Base-by-base conservation (phyloP, 2,329 filamentous ascomycete genomes). In the Nigrospora sphaerica region DNA sequence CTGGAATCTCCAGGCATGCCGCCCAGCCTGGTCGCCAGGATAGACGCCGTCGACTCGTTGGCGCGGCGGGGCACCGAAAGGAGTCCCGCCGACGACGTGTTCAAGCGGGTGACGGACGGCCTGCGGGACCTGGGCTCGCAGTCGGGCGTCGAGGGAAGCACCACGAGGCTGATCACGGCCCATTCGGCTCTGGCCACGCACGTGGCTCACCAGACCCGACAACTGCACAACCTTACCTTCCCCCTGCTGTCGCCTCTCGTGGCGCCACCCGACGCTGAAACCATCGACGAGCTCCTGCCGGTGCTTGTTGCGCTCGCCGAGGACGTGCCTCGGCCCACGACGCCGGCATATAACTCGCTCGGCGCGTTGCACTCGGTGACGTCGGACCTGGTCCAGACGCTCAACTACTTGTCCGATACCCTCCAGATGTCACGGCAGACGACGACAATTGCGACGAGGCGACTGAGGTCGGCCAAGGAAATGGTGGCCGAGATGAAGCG, bases 351-450 rank as follows among this genome's bases (percentile, higher is more conserved):
- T 54, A 74, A 76, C 54, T 87, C 86, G 11, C 69, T 91, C 39
- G 75, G 81, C 48, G 76, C 80, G 18, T 74, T 92, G 44, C 83
- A 88, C 60, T 74, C 78, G 7, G 74, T 88, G 52, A 91, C 86
- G 0, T 72, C 79, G 23, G 86, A 90, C 51, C 71, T 92, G 28
- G 80, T 92, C 10, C 80, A 88, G 57, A 88, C 88, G 7, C 78
- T 98, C 40, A 89, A 88, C 56, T 86, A 89, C 54, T 74, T 98
- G 5, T 89, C 88, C 7, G 93, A 98, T 63, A 91, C 88, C 4
- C 74, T 98, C 32, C 92, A 97, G 66, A 95, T 97, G 85, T 90
- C 86, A 32, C 83, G 89, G 12, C 92, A 97, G 66, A 86, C 88
- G 1, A 93, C 88, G 0, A 86, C 83, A 3, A 85, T 86, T 11